Evolutionary conservation across 345 rosid species (phyloP).

Genomic region (Noccaea bulbosa): DNA sequence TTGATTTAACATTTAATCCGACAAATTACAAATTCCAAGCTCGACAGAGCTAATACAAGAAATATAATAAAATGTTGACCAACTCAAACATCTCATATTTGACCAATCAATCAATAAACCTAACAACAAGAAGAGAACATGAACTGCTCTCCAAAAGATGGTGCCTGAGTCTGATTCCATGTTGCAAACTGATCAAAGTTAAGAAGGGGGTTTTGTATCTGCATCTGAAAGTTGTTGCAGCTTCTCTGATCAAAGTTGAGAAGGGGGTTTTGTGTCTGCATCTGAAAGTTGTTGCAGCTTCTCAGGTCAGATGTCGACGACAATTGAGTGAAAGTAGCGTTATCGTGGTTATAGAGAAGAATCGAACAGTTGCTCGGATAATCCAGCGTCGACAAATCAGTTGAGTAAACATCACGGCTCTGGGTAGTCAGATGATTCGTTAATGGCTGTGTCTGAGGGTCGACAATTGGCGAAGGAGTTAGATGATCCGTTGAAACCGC

Average conservation of each 20-base stretch:
- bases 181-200: not conserved
- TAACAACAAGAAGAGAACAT: not conserved
- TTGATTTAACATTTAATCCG: not conserved
- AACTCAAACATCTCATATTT: not conserved
- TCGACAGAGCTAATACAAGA: not conserved
- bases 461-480: not conserved
- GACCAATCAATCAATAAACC: not conserved
- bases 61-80: not conserved
- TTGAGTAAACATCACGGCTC: too few species aligned
- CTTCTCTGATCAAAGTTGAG: not conserved
- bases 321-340: conserved; percentile 5
- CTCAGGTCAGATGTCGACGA: too few species aligned
- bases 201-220: conserved; percentile 11
- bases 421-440: not conserved
- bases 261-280: conserved; percentile 32
- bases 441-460: not conserved
- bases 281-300: conserved; percentile 1
- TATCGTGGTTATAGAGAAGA: not conserved
- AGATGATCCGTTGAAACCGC: not conserved
- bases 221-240: conserved; percentile 7
- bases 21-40: not conserved
- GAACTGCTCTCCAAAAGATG: not conserved
- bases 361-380: not conserved
- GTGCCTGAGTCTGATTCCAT: not conserved
- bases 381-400: not conserved